Evolutionary conservation across 768 basidiomycete genomes (phyloP).

Genomic region (Phanerochaete sordida): DNA sequence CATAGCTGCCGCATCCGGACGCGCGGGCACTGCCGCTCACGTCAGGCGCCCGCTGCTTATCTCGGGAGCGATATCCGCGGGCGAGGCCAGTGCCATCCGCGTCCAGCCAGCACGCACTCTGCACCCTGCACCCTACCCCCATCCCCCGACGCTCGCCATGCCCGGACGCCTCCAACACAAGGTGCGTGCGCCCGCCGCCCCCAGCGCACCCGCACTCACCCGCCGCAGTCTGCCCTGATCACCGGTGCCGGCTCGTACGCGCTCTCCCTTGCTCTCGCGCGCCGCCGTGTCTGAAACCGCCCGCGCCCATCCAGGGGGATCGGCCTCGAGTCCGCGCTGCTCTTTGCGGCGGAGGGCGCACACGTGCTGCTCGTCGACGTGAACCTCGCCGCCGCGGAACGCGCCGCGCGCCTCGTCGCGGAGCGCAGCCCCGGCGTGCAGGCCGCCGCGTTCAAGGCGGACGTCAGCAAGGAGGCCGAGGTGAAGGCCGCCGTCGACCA

Average conservation of each 20-base stretch:
- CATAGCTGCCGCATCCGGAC: neutral
- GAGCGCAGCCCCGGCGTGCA: conserved; percentile 67
- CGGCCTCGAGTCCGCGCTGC: conserved; percentile 90
- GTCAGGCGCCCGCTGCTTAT: neutral
- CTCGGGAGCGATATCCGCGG: neutral
- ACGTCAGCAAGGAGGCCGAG: conserved; percentile 87
- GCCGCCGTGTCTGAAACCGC: conserved; percentile 8
- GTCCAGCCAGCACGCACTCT: too few species aligned
- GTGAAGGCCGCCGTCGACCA: conserved; percentile 77
- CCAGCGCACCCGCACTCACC: neutral
- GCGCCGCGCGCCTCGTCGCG: conserved; percentile 57
- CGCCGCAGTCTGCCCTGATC: conserved; percentile 33
- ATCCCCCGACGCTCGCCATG: conserved; percentile 19
- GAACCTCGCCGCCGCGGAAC: conserved; percentile 71
- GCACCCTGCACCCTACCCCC: neutral
- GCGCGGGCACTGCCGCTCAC: neutral
- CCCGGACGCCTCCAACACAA: conserved; percentile 33
- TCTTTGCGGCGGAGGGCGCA: conserved; percentile 96
- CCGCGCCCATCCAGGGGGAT: conserved; percentile 67
- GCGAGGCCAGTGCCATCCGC: neutral
- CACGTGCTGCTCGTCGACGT: conserved; percentile 87
- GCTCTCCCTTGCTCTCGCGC: neutral
- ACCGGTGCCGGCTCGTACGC: conserved; percentile 53
- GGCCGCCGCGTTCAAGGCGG: conserved; percentile 68
- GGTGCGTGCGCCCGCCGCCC: conserved; percentile 15